phyloP scores from a whole-genome alignment of 2,329 filamentous ascomycete genomes.

The Fusarium caatingaense region DNA sequence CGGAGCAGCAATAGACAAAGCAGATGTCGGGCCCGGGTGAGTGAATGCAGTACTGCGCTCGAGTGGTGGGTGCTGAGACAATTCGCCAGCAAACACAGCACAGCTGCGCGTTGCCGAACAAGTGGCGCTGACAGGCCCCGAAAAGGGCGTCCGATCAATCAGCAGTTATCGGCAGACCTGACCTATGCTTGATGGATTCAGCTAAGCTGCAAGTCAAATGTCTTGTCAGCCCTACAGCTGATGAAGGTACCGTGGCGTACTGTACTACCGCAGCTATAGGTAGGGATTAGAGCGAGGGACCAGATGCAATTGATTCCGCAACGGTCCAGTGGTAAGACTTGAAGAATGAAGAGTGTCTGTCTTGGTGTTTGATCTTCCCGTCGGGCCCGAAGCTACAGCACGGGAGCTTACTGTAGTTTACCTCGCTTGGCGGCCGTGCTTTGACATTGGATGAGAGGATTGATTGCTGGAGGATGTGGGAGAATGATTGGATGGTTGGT shows the following conservation, averaged over 20 bases:
- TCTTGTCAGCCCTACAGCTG: slow-evolving; percentile 22
- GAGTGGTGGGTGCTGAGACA: slow-evolving; percentile 9
- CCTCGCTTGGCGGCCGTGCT: slow-evolving; percentile 23
- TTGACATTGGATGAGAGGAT: slow-evolving; percentile 1
- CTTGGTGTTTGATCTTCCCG: slow-evolving; percentile 25
- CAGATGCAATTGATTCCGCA: slow-evolving; percentile 3
- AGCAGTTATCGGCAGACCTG: neutral
- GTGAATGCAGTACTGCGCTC: neutral
- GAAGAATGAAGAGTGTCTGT: slow-evolving; percentile 9
- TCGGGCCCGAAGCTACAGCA: slow-evolving; percentile 29
- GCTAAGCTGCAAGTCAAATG: slow-evolving; percentile 33
- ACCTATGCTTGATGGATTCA: slow-evolving; percentile 17
- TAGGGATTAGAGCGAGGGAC: slow-evolving; percentile 15
- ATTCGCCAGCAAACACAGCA: neutral
- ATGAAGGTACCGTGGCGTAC: neutral
- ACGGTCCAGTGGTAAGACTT: slow-evolving; percentile 22
- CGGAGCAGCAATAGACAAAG: neutral
- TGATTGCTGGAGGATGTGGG: slow-evolving; percentile 1
- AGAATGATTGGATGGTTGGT: neutral
- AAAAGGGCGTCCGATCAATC: slow-evolving; percentile 19
- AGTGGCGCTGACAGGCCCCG: slow-evolving; percentile 13
- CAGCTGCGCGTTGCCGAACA: neutral
- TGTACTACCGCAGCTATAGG: slow-evolving; percentile 20
- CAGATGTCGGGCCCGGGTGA: slow-evolving; percentile 12
- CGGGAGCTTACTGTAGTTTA: slow-evolving; percentile 9